Conservation (phyloP, 2,329 filamentous ascomycete species). For the Aspergillus sp. region DNA sequence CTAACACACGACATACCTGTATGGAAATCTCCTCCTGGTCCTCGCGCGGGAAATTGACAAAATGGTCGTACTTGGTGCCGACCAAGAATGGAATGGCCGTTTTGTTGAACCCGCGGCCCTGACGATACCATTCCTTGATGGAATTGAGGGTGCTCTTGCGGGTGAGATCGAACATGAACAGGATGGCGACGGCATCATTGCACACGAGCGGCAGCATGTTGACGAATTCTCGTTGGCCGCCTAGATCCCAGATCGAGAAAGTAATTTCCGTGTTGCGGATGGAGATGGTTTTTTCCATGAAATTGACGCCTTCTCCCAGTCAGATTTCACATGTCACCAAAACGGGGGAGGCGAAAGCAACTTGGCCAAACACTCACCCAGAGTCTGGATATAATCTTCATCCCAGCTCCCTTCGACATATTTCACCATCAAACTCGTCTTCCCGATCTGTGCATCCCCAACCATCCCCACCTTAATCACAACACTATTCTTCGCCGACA, state of each 20-base stretch:
- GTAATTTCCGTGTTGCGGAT: conserved; percentile 99
- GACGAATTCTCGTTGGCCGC: conserved; percentile 96
- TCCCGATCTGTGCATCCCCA: conserved; percentile 96
- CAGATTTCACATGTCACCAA: too few relatives aligned
- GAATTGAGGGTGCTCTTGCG: conserved; percentile 97
- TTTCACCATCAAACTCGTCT: conserved; percentile 99
- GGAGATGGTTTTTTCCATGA: conserved; percentile 99
- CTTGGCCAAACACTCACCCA: conserved; percentile 48
- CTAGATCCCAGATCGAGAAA: conserved; percentile 98
- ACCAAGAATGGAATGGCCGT: conserved; percentile 97
- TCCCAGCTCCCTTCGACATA: conserved; percentile 99
- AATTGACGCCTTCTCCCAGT: conserved; percentile 66
- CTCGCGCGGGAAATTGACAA: conserved; percentile 95
- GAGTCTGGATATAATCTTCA: conserved; percentile 97
- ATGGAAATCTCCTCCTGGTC: conserved; percentile 98
- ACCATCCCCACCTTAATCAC: conserved; percentile 99
- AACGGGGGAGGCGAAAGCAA: too few relatives aligned
- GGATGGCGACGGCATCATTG: conserved; percentile 95
- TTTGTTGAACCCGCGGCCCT: conserved; percentile 98
- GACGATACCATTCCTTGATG: conserved; percentile 99
- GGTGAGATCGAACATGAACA: conserved; percentile 99
- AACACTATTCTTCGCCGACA: conserved; percentile 52
- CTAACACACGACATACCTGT: conserved; percentile 52
- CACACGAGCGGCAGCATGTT: conserved; percentile 99
- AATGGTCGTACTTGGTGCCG: conserved; percentile 97